A percentile compares a stretch with the other conserved stretches of the same genome.
Conservation (phyloP, 2,329 filamentous ascomycete species). For the Aspergillus sp. region DNA sequence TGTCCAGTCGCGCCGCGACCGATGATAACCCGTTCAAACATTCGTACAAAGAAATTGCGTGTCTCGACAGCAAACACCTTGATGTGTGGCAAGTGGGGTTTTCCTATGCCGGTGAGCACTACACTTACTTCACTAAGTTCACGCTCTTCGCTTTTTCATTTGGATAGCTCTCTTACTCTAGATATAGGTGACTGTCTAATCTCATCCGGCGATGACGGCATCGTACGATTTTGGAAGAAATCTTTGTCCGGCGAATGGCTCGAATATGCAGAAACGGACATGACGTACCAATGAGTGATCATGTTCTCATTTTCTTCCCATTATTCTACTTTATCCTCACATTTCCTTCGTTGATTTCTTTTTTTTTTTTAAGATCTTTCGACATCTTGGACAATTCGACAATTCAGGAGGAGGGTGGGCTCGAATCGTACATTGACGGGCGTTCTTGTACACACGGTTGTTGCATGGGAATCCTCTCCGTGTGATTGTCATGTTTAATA, state of each 20-base stretch:
- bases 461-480: background rate
- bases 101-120: slow-evolving; percentile 40
- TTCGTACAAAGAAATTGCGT: slow-evolving; percentile 42
- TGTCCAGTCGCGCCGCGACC: slow-evolving; percentile 32
- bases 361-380: background rate
- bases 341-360: background rate
- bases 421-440: background rate
- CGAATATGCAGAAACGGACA: slow-evolving; percentile 44
- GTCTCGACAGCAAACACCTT: slow-evolving; percentile 45
- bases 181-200: slow-evolving; percentile 43
- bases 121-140: background rate
- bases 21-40: slow-evolving; percentile 43
- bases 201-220: slow-evolving; percentile 44
- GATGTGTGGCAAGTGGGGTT: slow-evolving; percentile 48
- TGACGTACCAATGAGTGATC: slow-evolving; percentile 31
- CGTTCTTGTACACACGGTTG: background rate
- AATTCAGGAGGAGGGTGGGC: background rate
- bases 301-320: background rate
- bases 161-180: slow-evolving; percentile 1
- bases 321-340: background rate
- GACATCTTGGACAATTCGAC: background rate
- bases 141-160: background rate
- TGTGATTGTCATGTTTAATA: slow-evolving; percentile 14
- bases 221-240: slow-evolving; percentile 46
- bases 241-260: slow-evolving; percentile 45